Percentiles rank a stretch among this genome's conserved stretches.
These are phyloP conservation scores for Glycine tomentella DNA, from an alignment of 306 rosid species.

Conservation along the genomic window DNA sequence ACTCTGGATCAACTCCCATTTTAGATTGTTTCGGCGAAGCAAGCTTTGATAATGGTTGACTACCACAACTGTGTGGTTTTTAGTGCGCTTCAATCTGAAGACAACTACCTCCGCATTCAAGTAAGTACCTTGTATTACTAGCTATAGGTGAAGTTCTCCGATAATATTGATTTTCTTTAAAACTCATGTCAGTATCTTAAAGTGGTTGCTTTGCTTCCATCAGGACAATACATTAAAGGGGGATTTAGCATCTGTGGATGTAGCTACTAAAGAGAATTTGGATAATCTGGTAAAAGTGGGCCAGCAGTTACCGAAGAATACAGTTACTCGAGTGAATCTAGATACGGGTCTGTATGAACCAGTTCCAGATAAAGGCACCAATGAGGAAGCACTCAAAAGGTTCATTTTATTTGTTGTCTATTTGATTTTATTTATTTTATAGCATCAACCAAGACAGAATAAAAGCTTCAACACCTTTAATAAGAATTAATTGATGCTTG, in stretches of 20 bases:
- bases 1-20: slow-evolving; percentile 56
- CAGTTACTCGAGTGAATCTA: slow-evolving; percentile 43
- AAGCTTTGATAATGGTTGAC: slow-evolving; percentile 55
- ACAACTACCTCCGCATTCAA: background rate
- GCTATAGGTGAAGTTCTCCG: too few relatives aligned
- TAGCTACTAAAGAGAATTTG: slow-evolving; percentile 55
- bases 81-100: too few relatives aligned
- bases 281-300: slow-evolving; percentile 55
- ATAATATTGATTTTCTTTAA: too few relatives aligned
- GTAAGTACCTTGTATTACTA: too few relatives aligned
- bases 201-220: too few relatives aligned
- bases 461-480: background rate
- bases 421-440: slow-evolving; percentile 29
- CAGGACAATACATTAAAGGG: slow-evolving; percentile 56
- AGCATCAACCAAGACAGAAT: background rate
- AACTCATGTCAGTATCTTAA: too few relatives aligned
- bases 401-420: background rate
- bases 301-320: slow-evolving; percentile 43
- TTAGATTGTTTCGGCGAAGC: slow-evolving; percentile 53
- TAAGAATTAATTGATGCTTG: background rate
- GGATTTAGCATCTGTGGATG: slow-evolving; percentile 51
- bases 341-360: slow-evolving; percentile 59
- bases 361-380: slow-evolving; percentile 52
- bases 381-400: slow-evolving; percentile 63
- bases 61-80: too few relatives aligned